Percentiles rank a stretch among this genome's conserved stretches.
phyloP scores from a whole-genome alignment of 1,139 yeast species.

The Candida labiduridarum region DNA sequence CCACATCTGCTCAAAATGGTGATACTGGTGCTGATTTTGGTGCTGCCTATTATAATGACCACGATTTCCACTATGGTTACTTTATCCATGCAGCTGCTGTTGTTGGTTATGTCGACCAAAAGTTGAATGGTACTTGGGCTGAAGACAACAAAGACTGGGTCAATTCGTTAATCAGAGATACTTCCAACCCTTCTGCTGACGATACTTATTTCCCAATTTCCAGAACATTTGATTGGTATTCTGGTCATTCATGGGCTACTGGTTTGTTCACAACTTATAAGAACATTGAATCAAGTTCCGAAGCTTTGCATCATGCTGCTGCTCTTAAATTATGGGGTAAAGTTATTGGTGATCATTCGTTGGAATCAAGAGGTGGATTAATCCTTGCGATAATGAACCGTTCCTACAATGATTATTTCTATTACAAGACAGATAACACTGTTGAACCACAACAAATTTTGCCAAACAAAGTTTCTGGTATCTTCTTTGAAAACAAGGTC shows the following conservation, averaged over 20 bases:
- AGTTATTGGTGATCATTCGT: conserved; percentile 66
- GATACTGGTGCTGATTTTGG: conserved; percentile 55
- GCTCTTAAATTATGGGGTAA: conserved; percentile 84
- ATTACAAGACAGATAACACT: conserved; percentile 55
- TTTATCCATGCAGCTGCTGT: conserved; percentile 78
- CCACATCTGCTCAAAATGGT: conserved; percentile 56
- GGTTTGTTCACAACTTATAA: conserved; percentile 70
- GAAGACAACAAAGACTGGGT: conserved; percentile 49
- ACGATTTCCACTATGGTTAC: conserved; percentile 83
- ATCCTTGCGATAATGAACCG: conserved; percentile 69
- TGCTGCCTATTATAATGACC: conserved; percentile 72
- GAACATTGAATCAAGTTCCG: conserved; percentile 80
- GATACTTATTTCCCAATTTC: conserved; percentile 75
- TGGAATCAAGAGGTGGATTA: conserved; percentile 78
- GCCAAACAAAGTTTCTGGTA: conserved; percentile 74
- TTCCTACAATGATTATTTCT: conserved; percentile 65
- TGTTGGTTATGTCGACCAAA: conserved; percentile 63
- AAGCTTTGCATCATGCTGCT: conserved; percentile 78
- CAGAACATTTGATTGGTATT: conserved; percentile 78
- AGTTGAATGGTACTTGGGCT: conserved; percentile 58
- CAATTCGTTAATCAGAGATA: conserved; percentile 56
- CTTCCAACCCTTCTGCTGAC: conserved; percentile 66
- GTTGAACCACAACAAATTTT: conserved; percentile 60
- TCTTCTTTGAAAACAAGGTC: conserved; percentile 80
- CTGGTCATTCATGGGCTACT: conserved; percentile 86